Base-by-base conservation (phyloP, 768 basidiomycete species). In the Daedaleopsis sinensis region DNA sequence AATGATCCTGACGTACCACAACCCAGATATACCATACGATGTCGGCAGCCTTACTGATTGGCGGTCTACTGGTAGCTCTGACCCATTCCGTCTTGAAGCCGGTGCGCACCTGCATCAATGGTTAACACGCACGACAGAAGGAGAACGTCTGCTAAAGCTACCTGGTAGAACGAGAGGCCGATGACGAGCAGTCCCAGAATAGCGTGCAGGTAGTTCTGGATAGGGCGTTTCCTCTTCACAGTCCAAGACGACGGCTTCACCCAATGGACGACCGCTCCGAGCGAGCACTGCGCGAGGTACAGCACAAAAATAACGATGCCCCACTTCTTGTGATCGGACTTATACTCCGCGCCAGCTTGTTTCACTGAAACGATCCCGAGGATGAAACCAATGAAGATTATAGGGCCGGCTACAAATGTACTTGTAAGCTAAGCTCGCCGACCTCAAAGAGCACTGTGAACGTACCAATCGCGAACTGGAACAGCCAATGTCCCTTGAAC, bases 181-280 rank as follows among this genome's bases (percentile, higher is more conserved):
- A 89, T 75, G 54, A 86, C 87, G 0, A 74, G 71, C 8, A 87
- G 69, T 1, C 87, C 87, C 23, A 88, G 65, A 3, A 80, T 57
- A 10, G 78, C 82, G 55, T 79, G 78, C 38, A 72, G 36, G 59
- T 77, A 77, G 58, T 79, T 78, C 61, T 79, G 78, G 7, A 80
- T 78, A 9, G 84, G 75, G 32, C 87, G 72, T 72, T 71, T 71
- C 66, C 54, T 63, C 21, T 58, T 54, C 39, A 56, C 76, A 76
- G 63, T 65, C 67, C 72, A 79, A 72, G 69, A 71, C 21, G 74
- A 50, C 1, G 75, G 72, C 68, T 88, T 88, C 72, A 82, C 61
- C 53, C 70, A 82, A 71, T 89, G 86, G 48, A 85, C 80, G 70
- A 83, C 52, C 1, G 71, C 58, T 21, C 87, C 87, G 27, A 85